These are phyloP conservation scores for Apiotrichum porosum DNA, from an alignment of 1,284 basidiomycete genomes.

Conservation along the genomic window DNA sequence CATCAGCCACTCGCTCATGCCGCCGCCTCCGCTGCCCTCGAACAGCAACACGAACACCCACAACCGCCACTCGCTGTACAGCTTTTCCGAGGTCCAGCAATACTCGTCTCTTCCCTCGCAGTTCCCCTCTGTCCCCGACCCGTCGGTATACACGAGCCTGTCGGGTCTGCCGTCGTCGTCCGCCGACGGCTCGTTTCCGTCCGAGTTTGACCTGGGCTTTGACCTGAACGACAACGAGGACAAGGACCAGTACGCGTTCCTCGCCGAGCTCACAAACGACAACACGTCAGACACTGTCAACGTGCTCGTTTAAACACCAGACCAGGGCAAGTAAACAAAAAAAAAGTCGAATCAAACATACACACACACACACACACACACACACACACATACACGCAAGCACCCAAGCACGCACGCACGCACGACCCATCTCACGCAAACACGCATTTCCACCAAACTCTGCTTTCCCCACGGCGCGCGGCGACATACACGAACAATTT, in stretches of 20 bases:
- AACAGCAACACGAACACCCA: no score
- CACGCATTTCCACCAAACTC: no score
- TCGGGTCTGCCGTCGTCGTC: not conserved
- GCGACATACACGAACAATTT: no score
- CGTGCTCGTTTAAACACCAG: conserved; percentile 1
- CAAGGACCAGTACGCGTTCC: conserved; percentile 17
- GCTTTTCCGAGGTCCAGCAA: not conserved
- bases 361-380: no score
- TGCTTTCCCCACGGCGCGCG: no score
- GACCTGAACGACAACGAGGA: conserved; percentile 4
- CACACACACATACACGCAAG: no score
- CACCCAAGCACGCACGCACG: no score
- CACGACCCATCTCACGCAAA: no score
- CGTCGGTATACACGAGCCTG: not conserved
- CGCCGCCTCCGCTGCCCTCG: conserved; percentile 6
- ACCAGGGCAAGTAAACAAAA: no score
- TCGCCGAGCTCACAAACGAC: conserved; percentile 9
- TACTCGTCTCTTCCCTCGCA: not conserved
- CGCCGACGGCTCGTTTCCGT: not conserved
- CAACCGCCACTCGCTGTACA: no score
- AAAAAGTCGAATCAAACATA: no score
- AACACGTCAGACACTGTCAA: conserved; percentile 2
- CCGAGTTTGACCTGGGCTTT: conserved; percentile 14
- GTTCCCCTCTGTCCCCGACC: conserved; percentile 13
- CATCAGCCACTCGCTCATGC: conserved; percentile 8